Percentiles rank a stretch among this genome's conserved stretches.
Conservation (phyloP, 257 asterid genomes). For the Scutellaria minor region DNA sequence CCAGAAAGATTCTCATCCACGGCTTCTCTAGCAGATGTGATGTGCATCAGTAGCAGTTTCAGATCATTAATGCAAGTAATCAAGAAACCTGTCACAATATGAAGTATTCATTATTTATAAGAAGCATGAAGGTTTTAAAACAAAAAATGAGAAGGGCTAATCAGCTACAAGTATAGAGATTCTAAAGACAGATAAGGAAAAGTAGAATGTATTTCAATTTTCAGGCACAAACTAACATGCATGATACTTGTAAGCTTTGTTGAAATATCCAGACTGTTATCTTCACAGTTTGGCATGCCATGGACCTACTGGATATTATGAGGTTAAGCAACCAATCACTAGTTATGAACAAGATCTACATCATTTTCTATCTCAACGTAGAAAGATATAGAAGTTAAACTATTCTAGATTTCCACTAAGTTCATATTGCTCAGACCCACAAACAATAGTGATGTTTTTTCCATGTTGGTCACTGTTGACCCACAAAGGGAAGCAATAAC, state of each 20-base stretch:
- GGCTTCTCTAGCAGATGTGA: slow-evolving; percentile 45
- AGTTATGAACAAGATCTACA: slow-evolving; percentile 3
- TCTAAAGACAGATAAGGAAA: slow-evolving; percentile 18
- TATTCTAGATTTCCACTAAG: slow-evolving; percentile 12
- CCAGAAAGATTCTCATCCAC: slow-evolving; percentile 45
- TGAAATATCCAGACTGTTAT: slow-evolving; percentile 2
- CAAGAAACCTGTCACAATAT: slow-evolving; percentile 63
- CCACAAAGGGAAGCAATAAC: not conserved
- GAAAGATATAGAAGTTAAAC: slow-evolving; percentile 22
- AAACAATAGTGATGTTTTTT: slow-evolving; percentile 15
- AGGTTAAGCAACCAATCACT: slow-evolving; percentile 9
- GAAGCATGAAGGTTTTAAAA: slow-evolving; percentile 17
- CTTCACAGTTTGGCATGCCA: slow-evolving; percentile 8
- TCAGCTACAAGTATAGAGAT: slow-evolving; percentile 11
- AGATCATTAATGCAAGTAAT: slow-evolving; percentile 72
- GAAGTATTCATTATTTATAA: slow-evolving; percentile 37
- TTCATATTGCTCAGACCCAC: slow-evolving; percentile 18
- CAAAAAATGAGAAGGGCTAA: slow-evolving; percentile 23
- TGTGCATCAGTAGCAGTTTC: slow-evolving; percentile 53
- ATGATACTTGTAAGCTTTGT: slow-evolving; percentile 8
- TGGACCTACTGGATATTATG: slow-evolving; percentile 16
- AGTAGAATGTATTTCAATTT: slow-evolving; percentile 12
- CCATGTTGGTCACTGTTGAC: slow-evolving; percentile 24
- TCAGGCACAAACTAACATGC: slow-evolving; percentile 23
- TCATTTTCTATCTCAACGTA: slow-evolving; percentile 22